A percentile compares a stretch with the other conserved stretches of the same genome.
These are phyloP conservation scores for Phytopythium chamaehyphon DNA, from an alignment of 352 stramenopile genomes.

Conservation along the genomic window DNA sequence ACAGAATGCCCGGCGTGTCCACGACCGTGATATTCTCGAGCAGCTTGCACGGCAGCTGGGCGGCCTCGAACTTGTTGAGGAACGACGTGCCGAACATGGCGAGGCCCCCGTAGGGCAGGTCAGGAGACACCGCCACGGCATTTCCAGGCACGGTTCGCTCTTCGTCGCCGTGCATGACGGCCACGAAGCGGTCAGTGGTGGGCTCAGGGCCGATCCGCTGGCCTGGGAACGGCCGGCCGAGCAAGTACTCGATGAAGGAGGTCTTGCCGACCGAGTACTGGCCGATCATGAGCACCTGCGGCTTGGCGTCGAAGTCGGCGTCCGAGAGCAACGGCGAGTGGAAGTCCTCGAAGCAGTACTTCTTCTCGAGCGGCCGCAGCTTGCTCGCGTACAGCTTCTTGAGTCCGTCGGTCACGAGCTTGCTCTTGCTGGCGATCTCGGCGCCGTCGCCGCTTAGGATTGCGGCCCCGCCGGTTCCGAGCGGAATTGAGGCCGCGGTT, in stretches of 20 bases:
- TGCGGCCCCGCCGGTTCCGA: slow-evolving; percentile 7
- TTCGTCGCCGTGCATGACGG: slow-evolving; percentile 97
- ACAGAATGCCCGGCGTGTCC: slow-evolving; percentile 98
- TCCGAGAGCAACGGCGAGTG: slow-evolving; percentile 91
- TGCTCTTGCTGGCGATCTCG: slow-evolving; percentile 65
- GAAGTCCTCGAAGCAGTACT: slow-evolving; percentile 93
- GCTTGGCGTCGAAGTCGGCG: slow-evolving; percentile 97
- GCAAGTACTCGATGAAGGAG: slow-evolving; percentile 96
- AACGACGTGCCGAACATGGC: slow-evolving; percentile 98
- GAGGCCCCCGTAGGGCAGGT: slow-evolving; percentile 92
- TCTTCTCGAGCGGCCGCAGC: slow-evolving; percentile 86
- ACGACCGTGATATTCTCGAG: slow-evolving; percentile 96
- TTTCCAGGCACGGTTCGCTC: slow-evolving; percentile 97
- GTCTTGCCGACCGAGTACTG: slow-evolving; percentile 99
- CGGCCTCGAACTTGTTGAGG: slow-evolving; percentile 97
- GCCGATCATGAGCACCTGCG: slow-evolving; percentile 96
- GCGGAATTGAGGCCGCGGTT: not conserved
- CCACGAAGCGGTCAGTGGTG: slow-evolving; percentile 97
- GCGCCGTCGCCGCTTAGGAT: slow-evolving; percentile 50
- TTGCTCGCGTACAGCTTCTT: slow-evolving; percentile 78
- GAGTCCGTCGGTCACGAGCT: slow-evolving; percentile 68
- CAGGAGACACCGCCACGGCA: slow-evolving; percentile 92
- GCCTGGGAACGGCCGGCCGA: slow-evolving; percentile 95
- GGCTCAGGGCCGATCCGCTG: slow-evolving; percentile 97
- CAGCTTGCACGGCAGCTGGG: slow-evolving; percentile 91